Evolutionary conservation across 257 asterid species (phyloP), one percentile per base, ranked within the genome.

Genomic region (Nicotiana tabacum): DNA sequence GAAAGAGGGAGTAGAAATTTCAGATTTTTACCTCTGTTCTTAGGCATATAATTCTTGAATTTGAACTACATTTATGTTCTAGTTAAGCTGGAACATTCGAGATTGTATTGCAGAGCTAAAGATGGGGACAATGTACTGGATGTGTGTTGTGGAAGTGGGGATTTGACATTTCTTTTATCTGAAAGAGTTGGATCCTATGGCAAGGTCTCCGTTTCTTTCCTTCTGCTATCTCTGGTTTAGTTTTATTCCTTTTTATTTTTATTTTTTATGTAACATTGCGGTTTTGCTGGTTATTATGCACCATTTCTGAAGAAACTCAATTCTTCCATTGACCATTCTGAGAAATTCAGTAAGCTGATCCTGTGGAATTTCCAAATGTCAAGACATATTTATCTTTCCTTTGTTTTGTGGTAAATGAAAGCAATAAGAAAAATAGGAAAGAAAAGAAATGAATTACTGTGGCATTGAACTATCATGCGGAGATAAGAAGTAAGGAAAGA

Each of bases 101-200:
- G 27, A 61, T 48, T 66, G 27, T 66, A 60, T 68, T 85, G 74
- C 89, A 95, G 98, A 87, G 97, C 92, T 53, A 95, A 92, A 88
- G 91, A 88, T 46, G 95, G 97, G 56, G 97, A 92, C 51, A 85
- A 82, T 12, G 98, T 90, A 83, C 86, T 95, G 89, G 98, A 93
- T 85, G 87, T 95, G 82, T 95, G 98, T 82, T 93, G 98, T 87
- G 98, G 98, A 83, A 95, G 96, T 88, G 98, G 98, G 74, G 98
- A 95, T 89, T 87, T 93, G 92, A 89, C 96, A 51, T 94, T 95
- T 87, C 92, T 92, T 55, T 66, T 94, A 83, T 93, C 96, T 18
- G 94, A 93, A 84, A 94, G 88, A 90, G 97, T 94, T 82, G 97
- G 98, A 83, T 35, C 83, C 55, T 81, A 43, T 58, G 97, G 98